Evolutionary conservation across 352 stramenopile genomes (phyloP).

Genomic region (Globisporangium iwayamae): DNA sequence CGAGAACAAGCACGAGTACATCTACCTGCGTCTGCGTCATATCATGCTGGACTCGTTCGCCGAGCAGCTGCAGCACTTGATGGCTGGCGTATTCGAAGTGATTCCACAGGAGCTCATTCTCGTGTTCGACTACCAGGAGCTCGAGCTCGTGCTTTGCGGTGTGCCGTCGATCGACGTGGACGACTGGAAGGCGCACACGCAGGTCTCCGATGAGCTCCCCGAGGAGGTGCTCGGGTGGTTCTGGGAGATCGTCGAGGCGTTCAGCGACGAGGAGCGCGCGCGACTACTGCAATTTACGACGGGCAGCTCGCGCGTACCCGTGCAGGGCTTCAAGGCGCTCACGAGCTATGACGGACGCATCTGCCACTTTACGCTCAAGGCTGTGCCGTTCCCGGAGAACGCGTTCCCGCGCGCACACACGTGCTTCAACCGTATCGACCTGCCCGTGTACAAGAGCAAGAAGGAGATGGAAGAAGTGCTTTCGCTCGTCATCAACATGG

Average conservation of each 20-base stretch:
- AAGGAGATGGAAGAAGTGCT: slow-evolving; percentile 91
- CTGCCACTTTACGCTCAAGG: slow-evolving; percentile 62
- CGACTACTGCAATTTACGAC: slow-evolving; percentile 57
- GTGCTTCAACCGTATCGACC: slow-evolving; percentile 86
- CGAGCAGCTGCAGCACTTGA: slow-evolving; percentile 91
- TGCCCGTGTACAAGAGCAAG: slow-evolving; percentile 91
- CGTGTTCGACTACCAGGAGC: slow-evolving; percentile 82
- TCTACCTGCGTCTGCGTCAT: slow-evolving; percentile 94
- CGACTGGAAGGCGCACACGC: slow-evolving; percentile 81
- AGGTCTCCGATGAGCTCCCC: slow-evolving; percentile 84
- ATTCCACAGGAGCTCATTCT: slow-evolving; percentile 88
- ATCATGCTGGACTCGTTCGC: slow-evolving; percentile 93
- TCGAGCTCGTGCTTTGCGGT: slow-evolving; percentile 79
- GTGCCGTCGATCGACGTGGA: slow-evolving; percentile 80
- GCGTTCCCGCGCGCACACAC: slow-evolving; percentile 64
- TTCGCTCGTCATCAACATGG: slow-evolving; percentile 94
- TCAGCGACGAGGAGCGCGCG: slow-evolving; percentile 52
- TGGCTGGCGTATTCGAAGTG: slow-evolving; percentile 96
- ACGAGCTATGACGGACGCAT: slow-evolving; percentile 60
- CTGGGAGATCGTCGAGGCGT: slow-evolving; percentile 52
- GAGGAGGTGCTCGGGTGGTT: slow-evolving; percentile 76
- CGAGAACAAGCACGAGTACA: slow-evolving; percentile 97
- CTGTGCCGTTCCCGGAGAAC: slow-evolving; percentile 52
- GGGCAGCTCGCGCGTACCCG: slow-evolving; percentile 48
- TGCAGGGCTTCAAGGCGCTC: slow-evolving; percentile 63